Evolutionary conservation across 129 eudicot species (phyloP), one percentile per base, ranked within the genome.

Genomic region (Glebionis coronaria): DNA sequence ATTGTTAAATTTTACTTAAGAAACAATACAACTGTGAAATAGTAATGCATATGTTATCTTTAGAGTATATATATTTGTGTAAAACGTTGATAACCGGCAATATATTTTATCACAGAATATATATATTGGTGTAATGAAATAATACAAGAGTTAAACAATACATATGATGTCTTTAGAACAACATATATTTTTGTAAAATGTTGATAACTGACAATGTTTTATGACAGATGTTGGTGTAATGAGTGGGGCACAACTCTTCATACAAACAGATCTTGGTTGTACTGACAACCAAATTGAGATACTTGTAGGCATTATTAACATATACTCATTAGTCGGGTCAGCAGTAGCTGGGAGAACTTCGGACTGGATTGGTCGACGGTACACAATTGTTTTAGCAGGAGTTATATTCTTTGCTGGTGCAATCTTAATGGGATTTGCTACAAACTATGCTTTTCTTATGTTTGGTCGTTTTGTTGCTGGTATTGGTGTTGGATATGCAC

Each of bases 71-170:
- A 2, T 31, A 31, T 31, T 4, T 31, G 5, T 6, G 9, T 31
- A 55, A 31, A 31, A 5, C 40, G 40, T 31, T 28, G 40, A 31
- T 31, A 31, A 31, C 6, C 9, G 9, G 11, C 45, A 55, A n/a
- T n/a, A 25, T 16, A 4, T 45, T 16, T 69, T 59, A 21, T 55
- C 58, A 18, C 84, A 87, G 95, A n/a, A n/a, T n/a, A n/a, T n/a
- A n/a, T n/a, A 87, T 72, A 83, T 83, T 38, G 95, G 95, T 62
- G 95, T 83, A 73, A 83, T 87, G 95, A 87, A n/a, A n/a, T n/a
- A n/a, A n/a, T n/a, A n/a, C 35, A 4, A 29, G 35, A 4, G 35
- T 29, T 29, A 29, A 59, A 67, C 29, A 51, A 56, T 29, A 56
- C 67, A 57, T 18, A 4, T 65, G 51, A 29, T 4, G 5, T 29